phyloP scores from a whole-genome alignment of 371 early-diverging fungal genomes.

The Dichotomocladium elegans region DNA sequence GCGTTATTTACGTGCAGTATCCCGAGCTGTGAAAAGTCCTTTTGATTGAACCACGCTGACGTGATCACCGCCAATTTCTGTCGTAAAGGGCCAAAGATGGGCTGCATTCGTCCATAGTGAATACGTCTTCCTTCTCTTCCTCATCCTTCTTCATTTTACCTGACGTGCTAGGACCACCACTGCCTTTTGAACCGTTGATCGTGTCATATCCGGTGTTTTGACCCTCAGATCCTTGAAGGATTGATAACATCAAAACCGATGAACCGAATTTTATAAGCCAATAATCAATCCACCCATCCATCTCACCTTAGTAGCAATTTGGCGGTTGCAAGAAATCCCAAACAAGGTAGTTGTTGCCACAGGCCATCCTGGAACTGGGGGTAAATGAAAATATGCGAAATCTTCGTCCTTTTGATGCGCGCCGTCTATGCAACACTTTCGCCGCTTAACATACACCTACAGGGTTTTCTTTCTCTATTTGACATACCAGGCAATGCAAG shows the following conservation, averaged over 20 bases:
- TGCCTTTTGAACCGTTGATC: slow-evolving; percentile 81
- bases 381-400: slow-evolving; percentile 82
- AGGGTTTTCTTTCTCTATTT: background rate
- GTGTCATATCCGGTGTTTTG: slow-evolving; percentile 73
- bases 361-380: slow-evolving; percentile 68
- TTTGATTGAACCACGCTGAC: slow-evolving; percentile 76
- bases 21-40: slow-evolving; percentile 72
- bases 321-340: slow-evolving; percentile 83
- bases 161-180: slow-evolving; percentile 73
- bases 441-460: background rate
- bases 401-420: slow-evolving; percentile 83
- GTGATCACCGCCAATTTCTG: slow-evolving; percentile 76
- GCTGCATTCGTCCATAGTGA: slow-evolving; percentile 25
- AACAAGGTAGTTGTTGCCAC: slow-evolving; percentile 67
- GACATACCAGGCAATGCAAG: slow-evolving; percentile 66
- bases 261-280: background rate
- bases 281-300: background rate
- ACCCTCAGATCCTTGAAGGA: slow-evolving; percentile 67
- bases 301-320: slow-evolving; percentile 61
- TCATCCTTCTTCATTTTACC: slow-evolving; percentile 22
- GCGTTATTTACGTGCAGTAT: slow-evolving; percentile 58
- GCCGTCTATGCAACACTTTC: slow-evolving; percentile 54
- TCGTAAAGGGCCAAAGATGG: slow-evolving; percentile 71
- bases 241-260: too few species aligned
- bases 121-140: background rate